phyloP scores from a whole-genome alignment of 345 rosid species.

The Brassica napus region DNA sequence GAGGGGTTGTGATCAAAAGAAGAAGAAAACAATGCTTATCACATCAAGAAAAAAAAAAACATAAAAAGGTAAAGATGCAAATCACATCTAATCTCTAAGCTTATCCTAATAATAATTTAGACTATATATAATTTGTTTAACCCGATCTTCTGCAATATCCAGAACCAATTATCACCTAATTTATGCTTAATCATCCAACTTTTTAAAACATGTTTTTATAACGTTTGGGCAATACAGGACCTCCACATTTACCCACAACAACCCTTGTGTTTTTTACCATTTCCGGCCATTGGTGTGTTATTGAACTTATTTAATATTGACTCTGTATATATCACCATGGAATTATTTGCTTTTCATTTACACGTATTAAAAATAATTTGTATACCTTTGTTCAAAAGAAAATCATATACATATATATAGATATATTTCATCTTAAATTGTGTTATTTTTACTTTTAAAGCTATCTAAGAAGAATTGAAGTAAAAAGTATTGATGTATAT shows the following conservation, averaged over 20 bases:
- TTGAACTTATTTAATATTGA: background rate
- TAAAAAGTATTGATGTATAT: background rate
- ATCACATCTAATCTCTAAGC: constrained; percentile 19
- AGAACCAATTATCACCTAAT: background rate
- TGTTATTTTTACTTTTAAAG: no score
- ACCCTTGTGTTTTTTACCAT: background rate
- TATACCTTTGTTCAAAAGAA: background rate
- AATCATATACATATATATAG: background rate
- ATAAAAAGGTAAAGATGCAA: constrained; percentile 28
- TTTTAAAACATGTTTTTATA: background rate
- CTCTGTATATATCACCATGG: background rate
- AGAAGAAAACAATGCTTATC: constrained; percentile 35
- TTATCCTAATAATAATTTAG: constrained; percentile 19
- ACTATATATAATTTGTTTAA: constrained; percentile 1
- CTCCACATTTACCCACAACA: background rate
- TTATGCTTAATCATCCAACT: constrained; percentile 2
- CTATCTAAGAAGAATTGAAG: no score
- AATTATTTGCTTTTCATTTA: background rate
- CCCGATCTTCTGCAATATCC: constrained; percentile 5
- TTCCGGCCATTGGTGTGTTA: background rate
- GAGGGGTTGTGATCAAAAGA: constrained; percentile 39
- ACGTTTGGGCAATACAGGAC: background rate
- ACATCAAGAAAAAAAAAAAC: constrained; percentile 21
- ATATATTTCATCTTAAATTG: no score
- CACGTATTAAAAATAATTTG: background rate